A percentile compares a stretch with the other conserved stretches of the same genome.
Evolutionary conservation across 768 basidiomycete genomes (phyloP).

Genomic region (Chlorophyllum brunneum): DNA sequence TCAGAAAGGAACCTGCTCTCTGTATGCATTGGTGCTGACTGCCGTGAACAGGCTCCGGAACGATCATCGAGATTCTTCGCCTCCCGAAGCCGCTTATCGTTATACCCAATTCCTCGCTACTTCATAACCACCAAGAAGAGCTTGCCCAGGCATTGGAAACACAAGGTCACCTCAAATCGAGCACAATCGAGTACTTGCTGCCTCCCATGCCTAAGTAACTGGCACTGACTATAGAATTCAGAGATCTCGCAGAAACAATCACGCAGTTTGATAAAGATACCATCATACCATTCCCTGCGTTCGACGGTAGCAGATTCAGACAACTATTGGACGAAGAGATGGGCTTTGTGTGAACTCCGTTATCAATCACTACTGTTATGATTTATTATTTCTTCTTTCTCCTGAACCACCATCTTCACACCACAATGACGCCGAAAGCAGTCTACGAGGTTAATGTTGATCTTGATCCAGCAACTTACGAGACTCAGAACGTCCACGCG

Average conservation of each 20-base stretch:
- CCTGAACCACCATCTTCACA: slow-evolving; percentile 13
- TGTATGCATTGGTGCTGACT: background rate
- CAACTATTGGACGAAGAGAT: slow-evolving; percentile 72
- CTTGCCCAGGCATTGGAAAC: slow-evolving; percentile 65
- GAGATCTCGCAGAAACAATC: slow-evolving; percentile 55
- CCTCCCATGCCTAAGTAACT: background rate
- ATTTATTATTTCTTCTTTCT: slow-evolving; percentile 7
- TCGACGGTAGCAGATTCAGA: slow-evolving; percentile 65
- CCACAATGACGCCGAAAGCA: slow-evolving; percentile 26
- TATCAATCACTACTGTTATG: slow-evolving; percentile 9
- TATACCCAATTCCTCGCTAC: slow-evolving; percentile 82
- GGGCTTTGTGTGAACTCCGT: slow-evolving; percentile 46
- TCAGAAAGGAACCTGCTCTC: slow-evolving; percentile 29
- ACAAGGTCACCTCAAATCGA: slow-evolving; percentile 54
- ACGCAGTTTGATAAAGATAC: slow-evolving; percentile 38
- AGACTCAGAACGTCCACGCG: slow-evolving; percentile 71
- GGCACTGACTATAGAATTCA: slow-evolving; percentile 19
- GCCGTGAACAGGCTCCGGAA: slow-evolving; percentile 72
- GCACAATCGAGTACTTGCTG: slow-evolving; percentile 53
- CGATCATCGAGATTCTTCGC: slow-evolving; percentile 85
- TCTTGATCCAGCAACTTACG: slow-evolving; percentile 56
- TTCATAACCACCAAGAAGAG: slow-evolving; percentile 93
- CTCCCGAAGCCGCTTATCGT: slow-evolving; percentile 75
- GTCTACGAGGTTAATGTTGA: slow-evolving; percentile 40
- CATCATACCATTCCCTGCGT: slow-evolving; percentile 59